Conservation (phyloP, 2,329 filamentous ascomycete genomes). For the Apiospora aurea region DNA sequence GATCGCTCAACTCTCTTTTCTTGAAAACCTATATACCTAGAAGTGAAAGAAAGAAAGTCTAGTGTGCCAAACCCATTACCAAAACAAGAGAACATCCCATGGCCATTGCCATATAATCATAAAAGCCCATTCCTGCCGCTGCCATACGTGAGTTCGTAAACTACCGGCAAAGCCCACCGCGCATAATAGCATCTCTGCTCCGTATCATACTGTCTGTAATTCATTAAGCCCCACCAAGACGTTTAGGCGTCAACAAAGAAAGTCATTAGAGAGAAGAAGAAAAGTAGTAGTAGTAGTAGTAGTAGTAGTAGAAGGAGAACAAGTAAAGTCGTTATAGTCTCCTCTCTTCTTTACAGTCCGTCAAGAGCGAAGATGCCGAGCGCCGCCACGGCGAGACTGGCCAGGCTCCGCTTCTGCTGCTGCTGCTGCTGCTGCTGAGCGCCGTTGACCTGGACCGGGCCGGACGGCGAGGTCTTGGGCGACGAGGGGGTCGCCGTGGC, state of each 20-base stretch:
- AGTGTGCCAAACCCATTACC: background rate
- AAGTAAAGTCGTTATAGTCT: too few species aligned
- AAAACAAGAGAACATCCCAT: background rate
- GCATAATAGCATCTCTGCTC: background rate
- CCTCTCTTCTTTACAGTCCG: background rate
- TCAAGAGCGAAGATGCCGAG: background rate
- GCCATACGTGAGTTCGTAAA: background rate
- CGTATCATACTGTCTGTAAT: background rate
- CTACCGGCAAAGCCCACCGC: background rate
- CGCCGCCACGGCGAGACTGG: background rate
- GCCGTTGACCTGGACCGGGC: background rate
- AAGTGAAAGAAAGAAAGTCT: background rate
- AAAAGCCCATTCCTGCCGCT: background rate
- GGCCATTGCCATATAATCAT: slow-evolving; percentile 4
- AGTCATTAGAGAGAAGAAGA: background rate
- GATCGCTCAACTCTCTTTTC: background rate
- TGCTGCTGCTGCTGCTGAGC: background rate
- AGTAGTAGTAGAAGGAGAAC: too few species aligned
- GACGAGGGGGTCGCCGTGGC: background rate
- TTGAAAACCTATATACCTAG: slow-evolving; percentile 6
- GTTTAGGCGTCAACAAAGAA: background rate
- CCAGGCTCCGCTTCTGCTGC: background rate
- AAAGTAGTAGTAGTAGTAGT: too few species aligned
- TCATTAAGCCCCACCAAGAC: background rate
- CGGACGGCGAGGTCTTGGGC: slow-evolving; percentile 4